Base-by-base conservation (phyloP, 2,329 filamentous ascomycete species). In the Hypomyces perniciosus region DNA sequence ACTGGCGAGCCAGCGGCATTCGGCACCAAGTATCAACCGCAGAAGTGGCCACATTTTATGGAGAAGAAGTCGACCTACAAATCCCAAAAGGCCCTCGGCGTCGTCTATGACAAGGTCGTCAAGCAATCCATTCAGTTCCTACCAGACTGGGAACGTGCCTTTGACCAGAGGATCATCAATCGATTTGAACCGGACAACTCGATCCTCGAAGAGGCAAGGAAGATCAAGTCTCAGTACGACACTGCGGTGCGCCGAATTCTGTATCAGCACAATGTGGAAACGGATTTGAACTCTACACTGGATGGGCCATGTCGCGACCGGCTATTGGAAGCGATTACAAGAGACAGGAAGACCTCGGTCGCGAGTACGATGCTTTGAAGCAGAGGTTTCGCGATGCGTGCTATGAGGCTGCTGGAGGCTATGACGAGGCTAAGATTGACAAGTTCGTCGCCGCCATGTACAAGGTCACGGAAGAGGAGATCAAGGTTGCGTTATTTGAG, bases 231-330 rank as follows among this genome's bases (percentile, higher is more conserved):
- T 0, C 73, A 85, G 30, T 96, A 97, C 57, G 93, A 99, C 61
- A 77, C 78, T 12, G 79, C 83, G 0, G 77, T 97, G 60, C 81
- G 80, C 9, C 81, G 90, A 1, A 76, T 96, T 50, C 91, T 97
- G 83, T 85, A 83, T 1, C 91, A 96, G 61, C 83, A 90, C 58
- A 86, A 86, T 40, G 86, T 97, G 50, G 70, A 73, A 13, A 95
- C 88, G 0, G 93, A 99, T 96, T 96, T 57, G 93, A 99, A 67
- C 80, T 95, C 8, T 96, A 86, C 83, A 86, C 90, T 0, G 85
- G 88, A 0, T 97, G 96, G 65, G 81, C 91, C 2, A 74, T 97
- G 52, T 78, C 79, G 1, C 88, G 86, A 62, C 86, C 88, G 7
- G 77, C 81, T 1, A 78, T 88, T 28, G 83, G 80, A 33, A 80